Evolutionary conservation across 495 filamentous ascomycete species (phyloP), one percentile per base, ranked within the genome.

Genomic region (Echria macrotheca): DNA sequence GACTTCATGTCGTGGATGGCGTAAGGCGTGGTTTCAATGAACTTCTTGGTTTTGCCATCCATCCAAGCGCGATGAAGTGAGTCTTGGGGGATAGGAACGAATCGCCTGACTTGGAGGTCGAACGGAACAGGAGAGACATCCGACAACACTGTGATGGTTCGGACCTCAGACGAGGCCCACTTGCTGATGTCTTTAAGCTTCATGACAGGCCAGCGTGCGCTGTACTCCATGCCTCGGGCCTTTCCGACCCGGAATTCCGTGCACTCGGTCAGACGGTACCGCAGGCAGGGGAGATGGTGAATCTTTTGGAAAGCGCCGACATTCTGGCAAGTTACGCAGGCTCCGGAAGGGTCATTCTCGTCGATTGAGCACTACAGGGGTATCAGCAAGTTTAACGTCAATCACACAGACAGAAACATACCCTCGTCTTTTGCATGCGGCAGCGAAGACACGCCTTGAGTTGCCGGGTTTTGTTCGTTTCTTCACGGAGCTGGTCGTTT

Each of bases 401-500:
- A n/a, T n/a, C n/a, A n/a, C n/a, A n/a, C n/a, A n/a, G n/a, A n/a
- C n/a, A n/a, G n/a, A 14, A 2, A 23, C 49, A 18, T 50, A 59
- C 57, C 18, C 57, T 36, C 17, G 49, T 56, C 14, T 48, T 54
- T 37, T 59, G 57, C 46, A 59, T 50, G 5, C 53, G 50, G 39
- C 57, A 59, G 5, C 57, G 49, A 14, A 56, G 15, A 24, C 57
- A 59, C 1, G 57, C 57, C 25, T 39, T 56, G 41, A 50, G 38
- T 22, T 52, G 47, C 32, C 57, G 32, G 4, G 57, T 59, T 29
- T 53, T 44, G 33, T 41, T 47, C 2, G 57, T 56, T 15, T 59
- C 25, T 14, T 49, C 24, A n/a, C 45, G 42, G 3, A 43, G 44
- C 17, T 45, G 14, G n/a, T 28, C 15, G 23, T 49, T 21, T 24